Evolutionary conservation across 106 monocot genomes (phyloP).

Genomic region (Dactylorhiza incarnata): DNA sequence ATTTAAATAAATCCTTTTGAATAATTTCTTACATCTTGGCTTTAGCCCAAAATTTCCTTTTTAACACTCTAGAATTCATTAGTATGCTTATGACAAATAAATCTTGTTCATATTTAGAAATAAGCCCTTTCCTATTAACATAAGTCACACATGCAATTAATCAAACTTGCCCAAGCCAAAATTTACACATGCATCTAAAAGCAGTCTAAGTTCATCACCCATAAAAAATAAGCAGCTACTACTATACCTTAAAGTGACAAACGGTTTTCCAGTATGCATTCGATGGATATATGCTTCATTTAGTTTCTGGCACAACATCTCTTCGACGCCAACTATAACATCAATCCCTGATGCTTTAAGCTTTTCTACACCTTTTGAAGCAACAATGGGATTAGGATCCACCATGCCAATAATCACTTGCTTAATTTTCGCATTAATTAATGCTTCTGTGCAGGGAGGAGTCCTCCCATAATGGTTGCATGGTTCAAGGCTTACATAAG

Average conservation of each 20-base stretch:
- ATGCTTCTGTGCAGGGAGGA: conserved; percentile 92
- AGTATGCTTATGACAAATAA: background rate
- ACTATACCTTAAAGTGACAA: conserved; percentile 71
- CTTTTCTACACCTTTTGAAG: conserved; percentile 82
- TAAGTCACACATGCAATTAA: background rate
- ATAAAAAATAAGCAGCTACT: background rate
- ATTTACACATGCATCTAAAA: conserved; percentile 1
- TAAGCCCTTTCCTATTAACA: background rate
- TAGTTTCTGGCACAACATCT: conserved; percentile 60
- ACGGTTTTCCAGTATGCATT: conserved; percentile 75
- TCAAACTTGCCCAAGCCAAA: background rate
- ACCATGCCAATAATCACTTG: conserved; percentile 87
- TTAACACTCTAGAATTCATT: background rate
- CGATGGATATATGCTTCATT: conserved; percentile 82
- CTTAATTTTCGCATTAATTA: conserved; percentile 66
- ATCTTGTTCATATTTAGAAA: background rate
- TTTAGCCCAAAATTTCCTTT: background rate
- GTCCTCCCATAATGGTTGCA: conserved; percentile 96
- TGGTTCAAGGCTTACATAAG: conserved; percentile 92
- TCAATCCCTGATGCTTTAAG: conserved; percentile 68
- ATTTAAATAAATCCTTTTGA: too few species aligned
- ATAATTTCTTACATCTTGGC: too few species aligned
- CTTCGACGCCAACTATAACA: conserved; percentile 73
- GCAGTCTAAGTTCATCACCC: background rate
- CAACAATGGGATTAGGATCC: conserved; percentile 92